phyloP scores from a whole-genome alignment of 2,329 filamentous ascomycete genomes.

The Meredithiella fracta region DNA sequence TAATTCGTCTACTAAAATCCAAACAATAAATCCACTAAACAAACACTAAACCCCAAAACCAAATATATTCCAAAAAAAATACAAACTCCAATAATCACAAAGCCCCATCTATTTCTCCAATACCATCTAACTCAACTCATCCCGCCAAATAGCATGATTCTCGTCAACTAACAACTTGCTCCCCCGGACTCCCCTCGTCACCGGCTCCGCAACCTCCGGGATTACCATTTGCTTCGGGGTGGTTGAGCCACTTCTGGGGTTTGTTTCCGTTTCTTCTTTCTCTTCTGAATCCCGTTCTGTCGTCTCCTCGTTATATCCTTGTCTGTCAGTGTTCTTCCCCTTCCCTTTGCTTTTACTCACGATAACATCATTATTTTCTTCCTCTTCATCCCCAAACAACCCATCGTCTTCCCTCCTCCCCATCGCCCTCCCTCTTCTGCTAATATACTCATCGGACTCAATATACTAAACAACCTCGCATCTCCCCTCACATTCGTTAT shows the following conservation, averaged over 20 bases:
- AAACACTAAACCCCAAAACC: no score
- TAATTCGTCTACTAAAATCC: no score
- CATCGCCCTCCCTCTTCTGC: neutral
- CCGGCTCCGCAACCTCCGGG: no score
- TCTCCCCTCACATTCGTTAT: constrained; percentile 18
- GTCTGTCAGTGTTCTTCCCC: neutral
- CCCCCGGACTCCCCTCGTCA: neutral
- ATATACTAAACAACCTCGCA: constrained; percentile 44
- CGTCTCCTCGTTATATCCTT: neutral
- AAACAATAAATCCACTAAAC: no score
- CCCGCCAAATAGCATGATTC: constrained; percentile 2
- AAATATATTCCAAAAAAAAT: no score
- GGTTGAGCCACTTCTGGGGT: neutral
- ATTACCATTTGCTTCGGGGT: neutral
- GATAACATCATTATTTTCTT: neutral
- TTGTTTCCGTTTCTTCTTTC: neutral
- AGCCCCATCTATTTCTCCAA: no score
- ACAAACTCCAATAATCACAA: no score
- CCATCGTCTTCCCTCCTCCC: neutral
- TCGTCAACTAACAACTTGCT: neutral
- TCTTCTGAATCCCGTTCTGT: neutral
- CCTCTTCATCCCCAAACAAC: neutral
- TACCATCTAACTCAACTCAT: neutral
- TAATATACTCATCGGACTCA: constrained; percentile 19
- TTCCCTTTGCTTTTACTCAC: neutral